Evolutionary conservation across 2,329 filamentous ascomycete species (phyloP).

Genomic region (Tolypocladium guangdongense): DNA sequence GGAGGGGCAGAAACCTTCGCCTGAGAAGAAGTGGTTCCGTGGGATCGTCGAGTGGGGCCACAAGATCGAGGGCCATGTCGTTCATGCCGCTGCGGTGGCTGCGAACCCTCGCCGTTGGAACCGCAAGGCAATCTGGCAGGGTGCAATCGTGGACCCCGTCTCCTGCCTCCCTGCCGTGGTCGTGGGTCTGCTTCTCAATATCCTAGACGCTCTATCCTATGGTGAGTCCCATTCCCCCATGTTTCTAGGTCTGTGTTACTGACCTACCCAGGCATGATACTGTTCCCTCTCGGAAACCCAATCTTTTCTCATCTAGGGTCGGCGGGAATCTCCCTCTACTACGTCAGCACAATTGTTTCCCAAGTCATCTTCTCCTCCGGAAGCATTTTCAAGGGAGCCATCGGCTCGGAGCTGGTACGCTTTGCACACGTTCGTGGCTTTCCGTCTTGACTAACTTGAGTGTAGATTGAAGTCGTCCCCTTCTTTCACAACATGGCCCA

Average conservation of each 20-base stretch:
- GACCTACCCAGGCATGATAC: slow-evolving; percentile 58
- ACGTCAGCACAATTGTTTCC: slow-evolving; percentile 91
- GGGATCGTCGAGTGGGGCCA: slow-evolving; percentile 19
- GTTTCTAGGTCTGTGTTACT: slow-evolving; percentile 2
- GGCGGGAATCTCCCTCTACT: slow-evolving; percentile 96
- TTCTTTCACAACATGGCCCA: slow-evolving; percentile 99
- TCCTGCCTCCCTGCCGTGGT: slow-evolving; percentile 76
- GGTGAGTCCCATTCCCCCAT: slow-evolving; percentile 35
- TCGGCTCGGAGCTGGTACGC: slow-evolving; percentile 83
- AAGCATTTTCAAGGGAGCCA: slow-evolving; percentile 79
- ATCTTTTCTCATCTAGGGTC: slow-evolving; percentile 79
- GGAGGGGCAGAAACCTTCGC: slow-evolving; percentile 37
- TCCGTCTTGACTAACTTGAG: not conserved
- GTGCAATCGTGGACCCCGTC: slow-evolving; percentile 53
- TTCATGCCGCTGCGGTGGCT: slow-evolving; percentile 22
- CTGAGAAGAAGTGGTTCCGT: slow-evolving; percentile 22
- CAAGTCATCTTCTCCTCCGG: slow-evolving; percentile 82
- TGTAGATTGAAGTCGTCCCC: slow-evolving; percentile 85
- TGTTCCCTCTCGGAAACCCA: slow-evolving; percentile 82
- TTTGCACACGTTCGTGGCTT: not conserved
- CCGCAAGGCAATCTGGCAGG: slow-evolving; percentile 50
- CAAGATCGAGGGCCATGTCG: slow-evolving; percentile 19
- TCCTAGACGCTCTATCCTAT: slow-evolving; percentile 90
- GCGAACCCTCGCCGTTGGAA: slow-evolving; percentile 64
- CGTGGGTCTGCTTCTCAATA: slow-evolving; percentile 79